Evolutionary conservation across 306 rosid genomes (phyloP).

Genomic region (Citrullus colocynthis): DNA sequence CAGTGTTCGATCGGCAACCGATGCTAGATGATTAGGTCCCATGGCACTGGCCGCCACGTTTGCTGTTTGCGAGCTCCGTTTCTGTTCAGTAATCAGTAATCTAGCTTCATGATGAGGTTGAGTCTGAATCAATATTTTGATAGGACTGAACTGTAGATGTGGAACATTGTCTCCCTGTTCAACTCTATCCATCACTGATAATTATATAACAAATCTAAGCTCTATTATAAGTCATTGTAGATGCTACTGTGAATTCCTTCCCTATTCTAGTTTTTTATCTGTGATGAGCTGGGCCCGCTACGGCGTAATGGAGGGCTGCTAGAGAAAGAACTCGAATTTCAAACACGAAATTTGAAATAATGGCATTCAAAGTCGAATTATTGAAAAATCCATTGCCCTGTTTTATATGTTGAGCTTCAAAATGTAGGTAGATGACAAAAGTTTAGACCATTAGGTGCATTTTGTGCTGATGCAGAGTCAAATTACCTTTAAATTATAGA

Average conservation of each 20-base stretch:
- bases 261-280: background rate
- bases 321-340: background rate
- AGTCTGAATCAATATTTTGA: background rate
- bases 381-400: background rate
- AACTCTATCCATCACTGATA: background rate
- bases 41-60: background rate
- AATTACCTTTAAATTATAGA: background rate
- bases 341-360: background rate
- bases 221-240: background rate
- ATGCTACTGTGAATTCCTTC: background rate
- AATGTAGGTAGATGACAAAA: background rate
- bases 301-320: background rate
- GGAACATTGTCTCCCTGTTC: background rate
- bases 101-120: background rate
- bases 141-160: background rate
- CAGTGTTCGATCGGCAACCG: conserved; percentile 32
- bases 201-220: background rate
- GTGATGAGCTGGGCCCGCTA: no score
- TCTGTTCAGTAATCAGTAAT: background rate
- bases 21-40: conserved; percentile 33
- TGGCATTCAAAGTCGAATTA: background rate
- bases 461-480: background rate
- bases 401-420: background rate
- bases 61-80: background rate
- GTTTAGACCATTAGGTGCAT: background rate